phyloP scores from a whole-genome alignment of 768 basidiomycete species.

The Clitopilus passeckerianus region DNA sequence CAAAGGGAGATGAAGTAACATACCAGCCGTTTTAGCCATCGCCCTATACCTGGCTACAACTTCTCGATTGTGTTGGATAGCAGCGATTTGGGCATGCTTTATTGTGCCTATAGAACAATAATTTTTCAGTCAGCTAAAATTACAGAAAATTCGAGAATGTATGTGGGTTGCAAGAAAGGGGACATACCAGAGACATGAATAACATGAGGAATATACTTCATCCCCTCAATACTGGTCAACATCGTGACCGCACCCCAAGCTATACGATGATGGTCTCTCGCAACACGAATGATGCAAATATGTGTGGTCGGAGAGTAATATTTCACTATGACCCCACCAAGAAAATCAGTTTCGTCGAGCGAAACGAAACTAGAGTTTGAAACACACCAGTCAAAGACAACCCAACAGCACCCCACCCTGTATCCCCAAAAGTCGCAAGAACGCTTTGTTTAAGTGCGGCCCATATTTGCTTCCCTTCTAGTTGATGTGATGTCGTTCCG shows the following conservation, averaged over 20 bases:
- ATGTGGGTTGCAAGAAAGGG: neutral
- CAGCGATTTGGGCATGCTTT: conserved; percentile 76
- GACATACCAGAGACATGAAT: conserved; percentile 70
- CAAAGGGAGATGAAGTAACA: conserved; percentile 7
- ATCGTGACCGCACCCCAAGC: conserved; percentile 80
- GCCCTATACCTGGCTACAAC: conserved; percentile 66
- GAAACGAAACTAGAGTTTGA: neutral
- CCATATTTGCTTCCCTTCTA: conserved; percentile 67
- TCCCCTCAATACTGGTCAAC: conserved; percentile 55
- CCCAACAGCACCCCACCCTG: conserved; percentile 81
- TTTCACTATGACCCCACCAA: conserved; percentile 54
- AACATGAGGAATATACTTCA: conserved; percentile 65
- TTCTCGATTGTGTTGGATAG: conserved; percentile 68
- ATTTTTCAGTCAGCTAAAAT: neutral
- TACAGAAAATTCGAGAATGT: neutral
- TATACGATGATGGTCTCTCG: conserved; percentile 72
- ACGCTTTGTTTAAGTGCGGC: conserved; percentile 66
- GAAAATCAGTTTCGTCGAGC: neutral
- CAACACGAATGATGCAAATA: conserved; percentile 82
- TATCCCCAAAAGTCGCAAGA: conserved; percentile 73
- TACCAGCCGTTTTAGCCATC: conserved; percentile 47
- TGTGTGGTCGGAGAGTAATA: conserved; percentile 84
- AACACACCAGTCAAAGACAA: conserved; percentile 62
- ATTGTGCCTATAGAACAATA: conserved; percentile 62
- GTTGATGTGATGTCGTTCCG: conserved; percentile 16